Conservation (phyloP, 192 early-diverging fungal species). For the Coemansia sp. region DNA sequence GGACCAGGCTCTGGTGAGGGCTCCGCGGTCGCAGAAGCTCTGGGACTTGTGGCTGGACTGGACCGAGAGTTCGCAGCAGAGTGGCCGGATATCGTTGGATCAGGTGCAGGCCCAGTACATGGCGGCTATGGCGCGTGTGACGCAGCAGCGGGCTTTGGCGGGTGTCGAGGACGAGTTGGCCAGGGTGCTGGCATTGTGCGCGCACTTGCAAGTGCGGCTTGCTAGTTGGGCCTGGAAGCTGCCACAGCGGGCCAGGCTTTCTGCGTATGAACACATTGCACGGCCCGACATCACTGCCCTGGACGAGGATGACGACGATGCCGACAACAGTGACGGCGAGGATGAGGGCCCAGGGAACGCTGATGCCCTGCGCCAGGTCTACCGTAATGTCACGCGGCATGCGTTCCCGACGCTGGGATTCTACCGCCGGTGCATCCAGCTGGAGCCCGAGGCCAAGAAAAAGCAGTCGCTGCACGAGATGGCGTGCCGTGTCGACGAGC, state of each 20-base stretch:
- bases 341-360: conserved; percentile 10
- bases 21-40: conserved; percentile 34
- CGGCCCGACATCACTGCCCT: background rate
- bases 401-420: conserved; percentile 59
- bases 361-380: conserved; percentile 48
- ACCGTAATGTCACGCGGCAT: conserved; percentile 46
- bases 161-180: conserved; percentile 46
- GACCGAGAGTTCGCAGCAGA: conserved; percentile 29
- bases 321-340: background rate
- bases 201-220: conserved; percentile 51
- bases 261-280: background rate
- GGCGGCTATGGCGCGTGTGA: conserved; percentile 46
- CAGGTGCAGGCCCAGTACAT: conserved; percentile 49
- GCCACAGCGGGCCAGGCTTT: background rate
- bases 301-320: conserved; percentile 1
- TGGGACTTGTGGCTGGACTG: conserved; percentile 41
- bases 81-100: conserved; percentile 7
- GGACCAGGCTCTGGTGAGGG: conserved; percentile 26
- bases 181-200: conserved; percentile 47
- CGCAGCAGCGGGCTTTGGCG: conserved; percentile 23
- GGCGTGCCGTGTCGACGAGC: conserved; percentile 22
- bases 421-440: conserved; percentile 55
- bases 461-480: conserved; percentile 21
- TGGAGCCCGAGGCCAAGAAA: conserved; percentile 47
- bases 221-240: conserved; percentile 52